phyloP scores from a whole-genome alignment of 805 yeast genomes.

The Candida chauliodis region DNA sequence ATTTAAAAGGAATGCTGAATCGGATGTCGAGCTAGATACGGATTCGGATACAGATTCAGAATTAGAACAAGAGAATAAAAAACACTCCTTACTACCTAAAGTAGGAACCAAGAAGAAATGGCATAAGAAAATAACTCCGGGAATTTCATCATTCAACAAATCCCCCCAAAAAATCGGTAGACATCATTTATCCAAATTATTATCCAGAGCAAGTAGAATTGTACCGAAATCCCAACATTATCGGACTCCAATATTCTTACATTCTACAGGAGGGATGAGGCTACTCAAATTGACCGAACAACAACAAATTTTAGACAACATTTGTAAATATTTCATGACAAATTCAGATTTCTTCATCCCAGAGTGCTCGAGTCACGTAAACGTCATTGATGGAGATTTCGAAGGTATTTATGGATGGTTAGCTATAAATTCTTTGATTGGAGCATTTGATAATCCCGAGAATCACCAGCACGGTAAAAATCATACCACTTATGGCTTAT shows the following conservation, averaged over 20 bases:
- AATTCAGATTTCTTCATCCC: slow-evolving; percentile 55
- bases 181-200: slow-evolving; percentile 47
- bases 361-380: slow-evolving; percentile 58
- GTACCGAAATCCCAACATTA: slow-evolving; percentile 59
- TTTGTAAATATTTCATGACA: slow-evolving; percentile 47
- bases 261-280: slow-evolving; percentile 71
- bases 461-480: slow-evolving; percentile 40
- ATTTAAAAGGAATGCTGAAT: slow-evolving; percentile 12
- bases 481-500: slow-evolving; percentile 51
- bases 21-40: slow-evolving; percentile 3
- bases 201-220: slow-evolving; percentile 44
- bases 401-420: slow-evolving; percentile 72
- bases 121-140: slow-evolving; percentile 54
- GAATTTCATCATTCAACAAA: slow-evolving; percentile 48
- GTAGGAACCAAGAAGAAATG: slow-evolving; percentile 38
- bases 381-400: slow-evolving; percentile 58
- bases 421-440: slow-evolving; percentile 53
- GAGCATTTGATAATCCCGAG: slow-evolving; percentile 37
- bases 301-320: slow-evolving; percentile 39
- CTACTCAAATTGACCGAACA: slow-evolving; percentile 51
- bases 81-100: slow-evolving; percentile 22
- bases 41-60: slow-evolving; percentile 7
- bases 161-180: slow-evolving; percentile 50
- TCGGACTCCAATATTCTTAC: slow-evolving; percentile 65
- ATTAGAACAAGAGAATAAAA: background rate